Evolutionary conservation across 2,329 filamentous ascomycete genomes (phyloP), one percentile per base, ranked within the genome.

Genomic region (Xylaria sp.): DNA sequence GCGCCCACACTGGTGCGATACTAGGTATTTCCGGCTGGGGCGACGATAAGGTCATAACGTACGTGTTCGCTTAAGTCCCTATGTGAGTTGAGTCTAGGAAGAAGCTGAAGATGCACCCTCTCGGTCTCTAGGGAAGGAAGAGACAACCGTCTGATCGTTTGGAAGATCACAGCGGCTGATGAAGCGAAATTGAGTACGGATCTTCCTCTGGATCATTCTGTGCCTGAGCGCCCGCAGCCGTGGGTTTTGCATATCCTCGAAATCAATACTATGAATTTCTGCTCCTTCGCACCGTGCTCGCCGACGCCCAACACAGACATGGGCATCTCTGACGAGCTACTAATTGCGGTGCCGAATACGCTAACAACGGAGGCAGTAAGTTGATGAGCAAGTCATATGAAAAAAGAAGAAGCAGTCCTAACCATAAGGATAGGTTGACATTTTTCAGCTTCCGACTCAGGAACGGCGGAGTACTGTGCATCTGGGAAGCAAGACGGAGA

Each of bases 241-340:
- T 96, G 92, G 92, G 79, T 97, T n/a, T 76, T 97, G 21, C 86
- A 97, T 75, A 85, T 91, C 3, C 79, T 99, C 4, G 83, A 90
- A 4, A 92, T 98, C 43, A 97, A 97, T 72, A 92, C 94, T 1
- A 85, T 98, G 79, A 99, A 98, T 73, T 99, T 98, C 74, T 99
- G 95, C 74, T 85, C 90, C 1, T 97, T 97, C 74, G 83, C 90
- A 2, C 82, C 84, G 63, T 89, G 88, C 72, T 62, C 80, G 61
- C 73, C 77, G 43, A 62, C 63, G 7, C 69, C 75, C 6, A 65
- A 74, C 17, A 64, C 70, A 3, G 65, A 74, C 21, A 59, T 71
- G 3, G 56, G 68, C 1, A 64, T 67, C 15, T 60, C 41, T 2
- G 71, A 78, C 8, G 79, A 81, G 59, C 79, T 91, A 4, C 77